Evolutionary conservation across 2,329 filamentous ascomycete genomes (phyloP), one percentile per base, ranked within the genome.

Genomic region (Botrytis tulipae): DNA sequence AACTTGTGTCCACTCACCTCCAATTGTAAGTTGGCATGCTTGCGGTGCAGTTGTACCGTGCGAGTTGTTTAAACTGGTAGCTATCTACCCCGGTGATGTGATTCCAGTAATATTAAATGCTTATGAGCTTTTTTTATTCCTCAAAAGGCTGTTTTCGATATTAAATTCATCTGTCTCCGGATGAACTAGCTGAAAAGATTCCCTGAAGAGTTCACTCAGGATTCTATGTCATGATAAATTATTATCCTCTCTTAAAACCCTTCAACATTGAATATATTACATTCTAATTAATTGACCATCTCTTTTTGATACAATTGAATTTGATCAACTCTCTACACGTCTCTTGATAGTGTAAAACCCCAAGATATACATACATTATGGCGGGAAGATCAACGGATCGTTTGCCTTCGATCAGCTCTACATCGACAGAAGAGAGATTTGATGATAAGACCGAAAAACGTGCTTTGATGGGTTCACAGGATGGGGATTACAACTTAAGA

Each of bases 381-480:
- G 77, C 78, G 70, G 76, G 78, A 74, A 73, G 76, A 66, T 71
- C 76, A 20, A 71, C 69, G 14, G 76, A 78, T 51, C 77, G 77
- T 66, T 71, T 74, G n/a, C 73, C 76, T 25, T 80, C 79, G 9
- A 72, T 78, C 59, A 79, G 77, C 72, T 80, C 79, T 20, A 79
- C 79, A 2, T 73, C 74, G 61, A 78, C 78, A 3, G 77, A 79
- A 59, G 76, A 79, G 12, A 40, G 73, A n/a, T 79, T 75, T 71
- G 79, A 79, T 54, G 78, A 78, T 16, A 77, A 66, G 25, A 57
- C 76, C 37, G 78, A 80, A 75, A 79, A 80, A 73, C 74, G 75
- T 70, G 72, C 70, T 42, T 37, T 40, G 6, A 40, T 67, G 46
- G 67, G 57, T 40, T 71, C 75, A 32, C 71, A 62, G 1, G 78